Evolutionary conservation across 352 stramenopile species (phyloP), one percentile per base, ranked within the genome.

Genomic region (Globisporangium barbulae): DNA sequence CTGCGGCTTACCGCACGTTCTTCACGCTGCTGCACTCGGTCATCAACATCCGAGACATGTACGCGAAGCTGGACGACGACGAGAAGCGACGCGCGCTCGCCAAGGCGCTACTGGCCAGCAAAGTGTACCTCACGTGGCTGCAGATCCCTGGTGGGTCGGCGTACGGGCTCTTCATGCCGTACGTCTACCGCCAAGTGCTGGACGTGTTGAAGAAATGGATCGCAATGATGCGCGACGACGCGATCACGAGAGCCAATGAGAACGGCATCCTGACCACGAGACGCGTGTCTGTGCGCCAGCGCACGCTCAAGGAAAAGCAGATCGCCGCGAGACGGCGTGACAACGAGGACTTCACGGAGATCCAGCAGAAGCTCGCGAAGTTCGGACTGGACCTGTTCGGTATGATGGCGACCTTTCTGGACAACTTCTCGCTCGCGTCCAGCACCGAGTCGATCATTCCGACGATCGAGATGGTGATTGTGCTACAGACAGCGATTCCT

Each of bases 131-230:
- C 7, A 70, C 68, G 39, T 96, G 88, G 88, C 65, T 96, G 17
- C 85, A 93, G 64, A 55, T 94, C 33, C 88, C 85, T 7, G 85
- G 86, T n/a, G 85, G 84, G 0, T 83, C 85, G 0, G 86, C 88
- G 2, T 93, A 94, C 53, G 83, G 88, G 0, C 56, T 96, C 2
- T 96, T 94, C 67, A 93, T 94, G 80, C 72, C 88, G 13, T 94
- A 88, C 49, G 79, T 94, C 45, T 96, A 93, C 57, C 81, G 85
- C 6, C 82, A 93, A 61, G 80, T 91, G 56, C 59, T 96, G 41
- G 83, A 91, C 47, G 71, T 88, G 10, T 67, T 93, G n/a, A 88
- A 86, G 60, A 91, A 91, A 47, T 96, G 88, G 85, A 68, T 90
- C 8, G 70, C 75, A 4, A 53, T 80, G 1, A 69, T 82, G 62